A percentile compares a stretch with the other conserved stretches of the same genome.
Conservation (phyloP, 2,329 filamentous ascomycete species). For the Pseudocercospora pini-densiflorae region DNA sequence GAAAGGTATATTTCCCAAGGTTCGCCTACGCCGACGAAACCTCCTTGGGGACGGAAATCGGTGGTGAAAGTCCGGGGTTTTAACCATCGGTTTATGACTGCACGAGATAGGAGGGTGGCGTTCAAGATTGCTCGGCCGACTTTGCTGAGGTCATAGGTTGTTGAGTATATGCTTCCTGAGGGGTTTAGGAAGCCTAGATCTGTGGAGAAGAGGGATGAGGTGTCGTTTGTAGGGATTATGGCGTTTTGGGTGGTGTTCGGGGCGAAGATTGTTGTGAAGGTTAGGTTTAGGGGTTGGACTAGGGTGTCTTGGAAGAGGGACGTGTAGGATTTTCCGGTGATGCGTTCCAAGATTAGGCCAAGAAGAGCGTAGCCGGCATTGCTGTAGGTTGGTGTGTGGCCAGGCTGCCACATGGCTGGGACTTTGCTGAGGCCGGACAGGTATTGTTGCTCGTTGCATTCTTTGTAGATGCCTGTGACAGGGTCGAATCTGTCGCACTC, state of each 20-base stretch:
- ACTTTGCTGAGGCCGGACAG: not conserved
- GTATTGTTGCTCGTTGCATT: not conserved
- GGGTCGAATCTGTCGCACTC: not conserved
- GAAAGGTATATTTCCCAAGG: constrained; percentile 54
- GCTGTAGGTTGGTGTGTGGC: constrained; percentile 7
- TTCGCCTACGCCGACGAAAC: constrained; percentile 42
- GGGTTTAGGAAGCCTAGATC: not conserved
- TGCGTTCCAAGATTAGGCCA: not conserved
- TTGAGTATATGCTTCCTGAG: constrained; percentile 5
- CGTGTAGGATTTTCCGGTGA: not conserved
- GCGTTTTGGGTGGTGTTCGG: not conserved
- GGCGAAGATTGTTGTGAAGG: constrained; percentile 1
- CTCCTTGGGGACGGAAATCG: constrained; percentile 40
- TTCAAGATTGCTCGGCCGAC: constrained; percentile 49
- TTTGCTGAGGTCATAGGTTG: not conserved
- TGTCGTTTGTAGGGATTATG: constrained; percentile 5
- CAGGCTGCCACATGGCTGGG: not conserved
- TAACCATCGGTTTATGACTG: constrained; percentile 51
- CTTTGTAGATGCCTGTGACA: not conserved
- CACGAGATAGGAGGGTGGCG: constrained; percentile 47
- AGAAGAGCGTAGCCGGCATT: constrained; percentile 10
- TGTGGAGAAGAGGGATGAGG: not conserved
- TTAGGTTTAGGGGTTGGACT: constrained; percentile 1
- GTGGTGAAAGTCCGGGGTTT: constrained; percentile 46
- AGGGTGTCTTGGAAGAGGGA: not conserved